A percentile compares a stretch with the other conserved stretches of the same genome.
These are phyloP conservation scores for Stephanodiscus minutulus DNA, from an alignment of 108 stramenopile genomes.

Conservation along the genomic window DNA sequence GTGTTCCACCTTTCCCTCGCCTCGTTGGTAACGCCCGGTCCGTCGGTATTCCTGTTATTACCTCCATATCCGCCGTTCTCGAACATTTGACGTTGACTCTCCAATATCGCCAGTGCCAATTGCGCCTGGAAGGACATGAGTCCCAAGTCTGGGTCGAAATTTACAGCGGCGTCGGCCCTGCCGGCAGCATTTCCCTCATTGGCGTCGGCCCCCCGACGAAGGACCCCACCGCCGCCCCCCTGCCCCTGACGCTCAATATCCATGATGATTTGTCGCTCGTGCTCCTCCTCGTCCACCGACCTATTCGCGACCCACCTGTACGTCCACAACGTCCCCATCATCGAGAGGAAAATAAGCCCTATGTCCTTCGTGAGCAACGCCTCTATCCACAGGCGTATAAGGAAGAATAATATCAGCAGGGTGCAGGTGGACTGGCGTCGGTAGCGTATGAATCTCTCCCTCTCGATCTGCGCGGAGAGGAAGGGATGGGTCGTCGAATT, in stretches of 20 bases:
- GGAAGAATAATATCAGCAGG: slow-evolving; percentile 66
- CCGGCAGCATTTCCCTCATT: not conserved
- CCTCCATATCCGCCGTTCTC: slow-evolving; percentile 81
- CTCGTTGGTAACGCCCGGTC: slow-evolving; percentile 73
- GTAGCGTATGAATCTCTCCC: slow-evolving; percentile 69
- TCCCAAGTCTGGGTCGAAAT: slow-evolving; percentile 60
- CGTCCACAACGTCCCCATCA: slow-evolving; percentile 74
- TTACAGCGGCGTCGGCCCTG: slow-evolving; percentile 39
- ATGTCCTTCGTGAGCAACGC: slow-evolving; percentile 66
- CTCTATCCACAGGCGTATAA: slow-evolving; percentile 83
- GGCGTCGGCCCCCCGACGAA: not conserved
- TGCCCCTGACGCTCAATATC: not conserved
- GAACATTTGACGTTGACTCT: slow-evolving; percentile 85
- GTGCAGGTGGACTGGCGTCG: slow-evolving; percentile 72
- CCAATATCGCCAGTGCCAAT: slow-evolving; percentile 88
- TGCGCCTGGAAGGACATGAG: slow-evolving; percentile 87
- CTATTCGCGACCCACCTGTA: slow-evolving; percentile 65
- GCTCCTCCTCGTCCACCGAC: slow-evolving; percentile 75
- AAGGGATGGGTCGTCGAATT: slow-evolving; percentile 28
- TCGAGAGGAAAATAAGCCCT: slow-evolving; percentile 61
- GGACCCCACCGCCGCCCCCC: not conserved
- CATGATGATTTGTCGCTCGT: slow-evolving; percentile 60
- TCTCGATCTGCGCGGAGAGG: slow-evolving; percentile 38
- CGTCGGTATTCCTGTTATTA: slow-evolving; percentile 48
- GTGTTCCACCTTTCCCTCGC: slow-evolving; percentile 69